phyloP scores from a whole-genome alignment of 2,329 filamentous ascomycete genomes.

The Cladosporium sp. region DNA sequence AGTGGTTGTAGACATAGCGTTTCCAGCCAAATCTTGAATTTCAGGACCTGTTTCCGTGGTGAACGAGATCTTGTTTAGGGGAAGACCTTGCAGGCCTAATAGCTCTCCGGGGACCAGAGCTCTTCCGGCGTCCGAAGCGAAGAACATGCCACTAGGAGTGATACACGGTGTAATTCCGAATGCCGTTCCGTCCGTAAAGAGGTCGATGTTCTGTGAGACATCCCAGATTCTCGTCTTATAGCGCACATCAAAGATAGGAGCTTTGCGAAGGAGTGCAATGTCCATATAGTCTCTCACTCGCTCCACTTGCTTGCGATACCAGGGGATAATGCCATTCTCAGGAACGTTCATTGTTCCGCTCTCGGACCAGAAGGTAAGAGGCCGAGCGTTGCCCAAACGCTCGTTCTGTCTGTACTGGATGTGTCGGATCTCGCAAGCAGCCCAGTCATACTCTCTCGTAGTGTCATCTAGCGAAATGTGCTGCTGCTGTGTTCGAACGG shows the following conservation, averaged over 20 bases:
- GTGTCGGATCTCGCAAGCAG: constrained; percentile 57
- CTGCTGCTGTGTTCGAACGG: constrained; percentile 28
- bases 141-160: constrained; percentile 62
- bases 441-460: constrained; percentile 45
- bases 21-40: constrained; percentile 68
- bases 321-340: constrained; percentile 53
- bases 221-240: constrained; percentile 58
- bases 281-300: constrained; percentile 65
- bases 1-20: constrained; percentile 74
- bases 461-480: neutral
- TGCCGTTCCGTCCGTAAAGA: constrained; percentile 44
- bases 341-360: constrained; percentile 50
- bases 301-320: constrained; percentile 49
- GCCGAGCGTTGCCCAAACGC: constrained; percentile 51
- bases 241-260: constrained; percentile 50
- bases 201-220: constrained; percentile 69
- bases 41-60: constrained; percentile 55
- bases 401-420: constrained; percentile 48
- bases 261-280: constrained; percentile 50
- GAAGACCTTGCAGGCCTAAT: constrained; percentile 65
- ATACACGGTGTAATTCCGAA: constrained; percentile 63
- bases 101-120: constrained; percentile 60
- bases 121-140: constrained; percentile 56
- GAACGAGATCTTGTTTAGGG: constrained; percentile 58
- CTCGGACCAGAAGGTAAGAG: constrained; percentile 57